phyloP scores from a whole-genome alignment of 2,329 filamentous ascomycete genomes.

The Aspergillus candidus region DNA sequence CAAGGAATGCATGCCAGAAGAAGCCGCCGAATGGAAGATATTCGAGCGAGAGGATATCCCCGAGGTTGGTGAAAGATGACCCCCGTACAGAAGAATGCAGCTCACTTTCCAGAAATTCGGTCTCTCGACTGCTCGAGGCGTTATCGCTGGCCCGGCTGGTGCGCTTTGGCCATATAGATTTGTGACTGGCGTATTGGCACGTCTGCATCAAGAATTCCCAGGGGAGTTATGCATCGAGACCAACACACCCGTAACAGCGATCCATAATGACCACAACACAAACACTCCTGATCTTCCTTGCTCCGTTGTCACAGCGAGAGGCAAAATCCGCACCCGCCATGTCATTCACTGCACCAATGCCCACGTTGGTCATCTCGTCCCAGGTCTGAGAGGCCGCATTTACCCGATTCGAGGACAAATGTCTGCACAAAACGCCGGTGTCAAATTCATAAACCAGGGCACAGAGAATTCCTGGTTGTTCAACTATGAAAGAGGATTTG shows the following conservation, averaged over 20 bases:
- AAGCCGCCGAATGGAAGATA: slow-evolving; percentile 21
- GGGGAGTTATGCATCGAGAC: slow-evolving; percentile 25
- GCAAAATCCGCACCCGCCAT: slow-evolving; percentile 42
- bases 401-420: slow-evolving; percentile 39
- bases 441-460: slow-evolving; percentile 23
- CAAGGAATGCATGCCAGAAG: slow-evolving; percentile 22
- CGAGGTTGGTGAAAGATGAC: slow-evolving; percentile 7
- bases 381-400: slow-evolving; percentile 35
- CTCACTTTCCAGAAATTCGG: slow-evolving; percentile 15
- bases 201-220: slow-evolving; percentile 24
- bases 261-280: background rate
- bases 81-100: background rate
- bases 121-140: slow-evolving; percentile 18
- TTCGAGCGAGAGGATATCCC: slow-evolving; percentile 19
- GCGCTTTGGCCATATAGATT: slow-evolving; percentile 30
- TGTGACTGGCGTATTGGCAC: slow-evolving; percentile 19
- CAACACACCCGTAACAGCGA: slow-evolving; percentile 15
- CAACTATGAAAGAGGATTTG: slow-evolving; percentile 43
- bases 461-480: slow-evolving; percentile 48
- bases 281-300: slow-evolving; percentile 23
- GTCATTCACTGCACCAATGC: slow-evolving; percentile 56
- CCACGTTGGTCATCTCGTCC: slow-evolving; percentile 48
- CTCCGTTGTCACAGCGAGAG: slow-evolving; percentile 42
- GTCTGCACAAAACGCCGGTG: slow-evolving; percentile 35
- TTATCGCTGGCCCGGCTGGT: slow-evolving; percentile 23